phyloP scores from a whole-genome alignment of 2,329 filamentous ascomycete species.

The Emmonsia crescens region DNA sequence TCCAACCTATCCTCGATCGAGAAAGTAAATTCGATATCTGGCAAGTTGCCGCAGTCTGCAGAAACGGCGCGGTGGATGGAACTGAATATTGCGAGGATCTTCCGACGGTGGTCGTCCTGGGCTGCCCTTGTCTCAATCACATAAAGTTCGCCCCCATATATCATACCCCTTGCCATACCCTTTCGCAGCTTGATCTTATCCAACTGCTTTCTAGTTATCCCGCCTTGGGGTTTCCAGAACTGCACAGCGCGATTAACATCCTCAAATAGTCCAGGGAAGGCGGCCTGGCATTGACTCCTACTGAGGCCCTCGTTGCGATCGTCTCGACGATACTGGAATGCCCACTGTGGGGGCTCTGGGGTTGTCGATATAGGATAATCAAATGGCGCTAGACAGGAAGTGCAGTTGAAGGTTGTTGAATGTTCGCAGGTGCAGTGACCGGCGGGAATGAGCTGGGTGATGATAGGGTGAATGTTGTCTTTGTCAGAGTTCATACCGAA shows the following conservation, averaged over 20 bases:
- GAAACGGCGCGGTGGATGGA: constrained; percentile 40
- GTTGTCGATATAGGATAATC: constrained; percentile 7
- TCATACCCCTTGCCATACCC: constrained; percentile 27
- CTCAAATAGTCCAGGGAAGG: constrained; percentile 29
- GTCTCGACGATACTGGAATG: constrained; percentile 24
- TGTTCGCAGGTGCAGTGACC: constrained; percentile 29
- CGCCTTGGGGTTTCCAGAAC: constrained; percentile 21
- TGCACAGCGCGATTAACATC: constrained; percentile 22
- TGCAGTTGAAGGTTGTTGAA: constrained; percentile 30
- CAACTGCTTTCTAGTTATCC: constrained; percentile 19
- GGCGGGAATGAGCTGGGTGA: constrained; percentile 30
- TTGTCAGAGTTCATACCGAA: constrained; percentile 27
- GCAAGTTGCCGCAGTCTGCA: constrained; percentile 28
- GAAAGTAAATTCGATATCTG: constrained; percentile 35
- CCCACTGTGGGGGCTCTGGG: constrained; percentile 17
- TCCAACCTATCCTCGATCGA: constrained; percentile 34
- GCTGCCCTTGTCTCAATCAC: constrained; percentile 21
- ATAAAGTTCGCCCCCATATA: constrained; percentile 24
- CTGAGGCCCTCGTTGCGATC: constrained; percentile 22
- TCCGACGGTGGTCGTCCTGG: constrained; percentile 29
- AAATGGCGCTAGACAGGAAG: constrained; percentile 20
- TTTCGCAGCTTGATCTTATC: constrained; percentile 19
- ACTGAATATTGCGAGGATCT: constrained; percentile 34
- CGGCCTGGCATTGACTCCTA: constrained; percentile 20
- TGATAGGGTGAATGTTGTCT: constrained; percentile 26